A percentile compares a stretch with the other conserved stretches of the same genome.
phyloP scores from a whole-genome alignment of 352 stramenopile species.

The Phytophthora sojae region DNA sequence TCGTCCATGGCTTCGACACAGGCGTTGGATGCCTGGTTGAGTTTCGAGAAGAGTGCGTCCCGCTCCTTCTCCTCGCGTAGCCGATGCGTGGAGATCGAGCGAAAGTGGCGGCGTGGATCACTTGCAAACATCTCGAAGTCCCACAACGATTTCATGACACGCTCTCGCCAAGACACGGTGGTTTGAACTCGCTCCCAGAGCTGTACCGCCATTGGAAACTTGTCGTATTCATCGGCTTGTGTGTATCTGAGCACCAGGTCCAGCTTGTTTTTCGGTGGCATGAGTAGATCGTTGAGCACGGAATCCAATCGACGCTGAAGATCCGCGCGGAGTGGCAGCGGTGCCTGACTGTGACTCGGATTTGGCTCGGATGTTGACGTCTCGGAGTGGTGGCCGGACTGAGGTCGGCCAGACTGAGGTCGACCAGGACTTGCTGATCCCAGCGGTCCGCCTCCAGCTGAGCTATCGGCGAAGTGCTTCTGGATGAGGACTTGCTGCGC shows the following conservation, averaged over 20 bases:
- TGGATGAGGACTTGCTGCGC: slow-evolving; percentile 54
- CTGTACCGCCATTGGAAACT: slow-evolving; percentile 64
- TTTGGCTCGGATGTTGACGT: background rate
- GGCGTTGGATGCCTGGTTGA: slow-evolving; percentile 56
- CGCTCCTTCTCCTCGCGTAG: slow-evolving; percentile 72
- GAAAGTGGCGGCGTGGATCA: slow-evolving; percentile 73
- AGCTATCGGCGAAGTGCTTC: slow-evolving; percentile 49
- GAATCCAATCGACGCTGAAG: slow-evolving; percentile 70
- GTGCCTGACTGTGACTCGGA: slow-evolving; percentile 41
- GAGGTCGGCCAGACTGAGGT: slow-evolving; percentile 6
- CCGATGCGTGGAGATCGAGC: slow-evolving; percentile 70
- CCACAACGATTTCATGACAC: slow-evolving; percentile 47
- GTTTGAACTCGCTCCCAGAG: slow-evolving; percentile 66
- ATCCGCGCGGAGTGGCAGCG: slow-evolving; percentile 61
- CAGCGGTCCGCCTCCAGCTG: background rate
- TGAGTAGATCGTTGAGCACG: slow-evolving; percentile 50
- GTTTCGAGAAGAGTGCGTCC: slow-evolving; percentile 63
- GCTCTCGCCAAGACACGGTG: slow-evolving; percentile 53
- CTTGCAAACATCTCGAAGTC: slow-evolving; percentile 70
- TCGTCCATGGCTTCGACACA: slow-evolving; percentile 61
- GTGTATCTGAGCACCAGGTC: slow-evolving; percentile 85
- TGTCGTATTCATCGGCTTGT: slow-evolving; percentile 60
- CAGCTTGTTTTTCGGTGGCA: slow-evolving; percentile 66
- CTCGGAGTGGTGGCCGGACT: slow-evolving; percentile 1
- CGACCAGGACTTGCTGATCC: slow-evolving; percentile 1